Conservation (phyloP, 345 rosid species). For the Triadica sebifera region DNA sequence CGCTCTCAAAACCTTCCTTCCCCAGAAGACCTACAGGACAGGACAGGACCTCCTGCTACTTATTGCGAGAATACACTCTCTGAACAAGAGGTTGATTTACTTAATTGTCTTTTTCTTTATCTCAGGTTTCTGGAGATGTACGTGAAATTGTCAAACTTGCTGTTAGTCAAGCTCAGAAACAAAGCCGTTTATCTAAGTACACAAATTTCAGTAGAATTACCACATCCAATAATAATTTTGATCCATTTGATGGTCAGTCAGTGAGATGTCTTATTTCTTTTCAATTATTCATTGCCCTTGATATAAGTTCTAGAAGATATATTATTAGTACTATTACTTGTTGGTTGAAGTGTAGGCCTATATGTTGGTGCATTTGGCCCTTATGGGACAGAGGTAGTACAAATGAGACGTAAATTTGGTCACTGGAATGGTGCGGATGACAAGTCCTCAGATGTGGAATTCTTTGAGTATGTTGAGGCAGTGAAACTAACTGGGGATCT, state of each 20-base stretch:
- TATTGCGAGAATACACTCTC: not conserved
- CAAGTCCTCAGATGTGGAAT: slow-evolving; percentile 61
- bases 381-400: slow-evolving; percentile 89
- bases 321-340: not conserved
- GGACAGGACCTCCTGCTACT: not conserved
- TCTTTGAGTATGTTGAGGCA: slow-evolving; percentile 94
- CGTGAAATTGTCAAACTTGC: slow-evolving; percentile 87
- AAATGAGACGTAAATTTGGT: slow-evolving; percentile 83
- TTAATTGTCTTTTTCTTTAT: slow-evolving; percentile 13
- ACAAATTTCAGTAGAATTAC: slow-evolving; percentile 73
- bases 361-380: slow-evolving; percentile 97
- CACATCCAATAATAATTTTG: slow-evolving; percentile 57
- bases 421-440: slow-evolving; percentile 63
- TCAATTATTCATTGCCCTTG: not conserved
- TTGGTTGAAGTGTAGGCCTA: slow-evolving; percentile 54
- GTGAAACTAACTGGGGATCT: slow-evolving; percentile 98
- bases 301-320: not conserved
- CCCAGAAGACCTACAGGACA: not conserved
- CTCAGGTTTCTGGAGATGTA: slow-evolving; percentile 73
- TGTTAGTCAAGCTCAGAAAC: slow-evolving; percentile 69
- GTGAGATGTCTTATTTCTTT: not conserved
- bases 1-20: not conserved
- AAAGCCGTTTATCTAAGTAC: slow-evolving; percentile 57
- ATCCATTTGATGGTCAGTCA: slow-evolving; percentile 85
- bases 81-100: slow-evolving; percentile 5